These are phyloP conservation scores for Amaranthus cruentus DNA, from an alignment of 148 eudicot genomes.

Conservation along the genomic window DNA sequence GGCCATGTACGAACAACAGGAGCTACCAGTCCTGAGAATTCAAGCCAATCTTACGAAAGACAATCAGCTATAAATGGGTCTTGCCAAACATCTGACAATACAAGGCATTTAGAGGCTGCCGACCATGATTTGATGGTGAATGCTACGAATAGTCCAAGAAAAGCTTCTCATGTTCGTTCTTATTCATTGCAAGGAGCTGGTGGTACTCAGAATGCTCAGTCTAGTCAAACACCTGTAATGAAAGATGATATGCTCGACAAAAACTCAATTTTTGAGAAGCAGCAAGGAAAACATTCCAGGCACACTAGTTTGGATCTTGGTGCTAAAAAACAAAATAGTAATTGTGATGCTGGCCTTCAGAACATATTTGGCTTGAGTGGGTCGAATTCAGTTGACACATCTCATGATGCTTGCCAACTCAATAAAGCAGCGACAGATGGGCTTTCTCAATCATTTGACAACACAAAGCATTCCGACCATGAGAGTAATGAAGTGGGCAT, in stretches of 20 bases:
- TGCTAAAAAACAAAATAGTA: conserved; percentile 7
- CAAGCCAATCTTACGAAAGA: conserved; percentile 24
- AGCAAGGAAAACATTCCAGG: conserved; percentile 27
- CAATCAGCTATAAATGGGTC: conserved; percentile 30
- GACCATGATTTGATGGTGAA: conserved; percentile 36
- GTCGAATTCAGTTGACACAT: conserved; percentile 8
- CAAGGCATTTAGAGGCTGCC: conserved; percentile 44
- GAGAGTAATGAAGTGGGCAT: conserved; percentile 34
- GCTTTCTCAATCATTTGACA: conserved; percentile 7
- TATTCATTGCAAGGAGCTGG: conserved; percentile 56
- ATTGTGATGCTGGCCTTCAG: background rate
- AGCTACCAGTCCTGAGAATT: conserved; percentile 8
- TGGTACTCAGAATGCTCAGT: conserved; percentile 35
- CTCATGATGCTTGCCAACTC: conserved; percentile 14
- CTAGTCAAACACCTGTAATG: conserved; percentile 23
- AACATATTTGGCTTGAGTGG: conserved; percentile 13
- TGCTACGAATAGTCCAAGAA: conserved; percentile 46
- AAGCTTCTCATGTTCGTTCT: conserved; percentile 50
- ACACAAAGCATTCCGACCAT: conserved; percentile 36
- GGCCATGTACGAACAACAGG: conserved; percentile 14
- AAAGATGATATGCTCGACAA: conserved; percentile 21
- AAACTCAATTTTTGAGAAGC: conserved; percentile 14
- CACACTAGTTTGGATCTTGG: conserved; percentile 21
- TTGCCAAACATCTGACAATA: conserved; percentile 36
- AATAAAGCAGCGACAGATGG: background rate